A percentile compares a stretch with the other conserved stretches of the same genome.
phyloP scores from a whole-genome alignment of 331 rosid species.

The Quercus lobata region DNA sequence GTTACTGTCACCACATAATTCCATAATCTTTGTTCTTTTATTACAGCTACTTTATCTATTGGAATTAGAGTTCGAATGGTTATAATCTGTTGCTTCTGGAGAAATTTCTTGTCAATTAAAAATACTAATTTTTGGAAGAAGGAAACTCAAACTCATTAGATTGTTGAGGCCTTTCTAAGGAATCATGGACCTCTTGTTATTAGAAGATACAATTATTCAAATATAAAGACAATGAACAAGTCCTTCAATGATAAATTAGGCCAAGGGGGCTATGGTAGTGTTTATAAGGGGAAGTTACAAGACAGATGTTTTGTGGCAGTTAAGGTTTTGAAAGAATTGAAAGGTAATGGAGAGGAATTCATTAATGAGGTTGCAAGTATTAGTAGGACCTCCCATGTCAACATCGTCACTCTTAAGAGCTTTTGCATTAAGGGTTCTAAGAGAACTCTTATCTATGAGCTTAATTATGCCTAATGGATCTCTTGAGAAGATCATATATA shows the following conservation, averaged over 20 bases:
- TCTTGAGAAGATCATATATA: slow-evolving; percentile 23
- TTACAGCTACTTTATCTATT: not conserved
- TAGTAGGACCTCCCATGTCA: slow-evolving; percentile 1
- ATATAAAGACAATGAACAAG: slow-evolving; percentile 9
- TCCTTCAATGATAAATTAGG: slow-evolving; percentile 26
- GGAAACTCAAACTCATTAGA: not conserved
- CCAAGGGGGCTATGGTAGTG: slow-evolving; percentile 29
- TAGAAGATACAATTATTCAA: slow-evolving; percentile 19
- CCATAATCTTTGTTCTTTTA: not conserved
- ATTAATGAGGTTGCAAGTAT: not conserved
- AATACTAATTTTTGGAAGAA: not conserved
- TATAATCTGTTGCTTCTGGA: not conserved
- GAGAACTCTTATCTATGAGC: not conserved
- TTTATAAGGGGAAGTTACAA: slow-evolving; percentile 19
- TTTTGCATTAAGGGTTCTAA: not conserved
- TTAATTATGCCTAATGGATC: slow-evolving; percentile 10
- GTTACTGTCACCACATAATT: not conserved
- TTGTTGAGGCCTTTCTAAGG: slow-evolving; percentile 8
- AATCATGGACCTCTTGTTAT: not conserved
- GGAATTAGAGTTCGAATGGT: not conserved
- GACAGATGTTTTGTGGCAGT: slow-evolving; percentile 18
- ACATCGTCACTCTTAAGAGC: not conserved
- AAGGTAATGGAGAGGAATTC: slow-evolving; percentile 23
- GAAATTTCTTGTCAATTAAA: not conserved
- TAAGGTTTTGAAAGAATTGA: slow-evolving; percentile 18